These are phyloP conservation scores for Scortechinia acanthostroma DNA, from an alignment of 2,329 filamentous ascomycete genomes.

Conservation along the genomic window DNA sequence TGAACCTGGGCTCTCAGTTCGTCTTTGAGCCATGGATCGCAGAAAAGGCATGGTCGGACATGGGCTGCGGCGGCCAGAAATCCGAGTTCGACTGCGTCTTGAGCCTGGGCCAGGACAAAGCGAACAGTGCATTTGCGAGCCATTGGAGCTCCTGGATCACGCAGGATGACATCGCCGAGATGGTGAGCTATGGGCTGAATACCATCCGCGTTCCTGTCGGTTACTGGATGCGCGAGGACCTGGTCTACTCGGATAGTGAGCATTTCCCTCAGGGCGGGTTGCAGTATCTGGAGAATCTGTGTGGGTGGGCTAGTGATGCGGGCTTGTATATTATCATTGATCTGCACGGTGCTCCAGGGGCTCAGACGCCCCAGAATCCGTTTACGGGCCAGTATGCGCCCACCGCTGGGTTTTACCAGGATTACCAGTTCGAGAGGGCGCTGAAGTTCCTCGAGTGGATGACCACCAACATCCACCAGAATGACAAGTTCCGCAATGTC, in stretches of 20 bases:
- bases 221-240: slow-evolving; percentile 43
- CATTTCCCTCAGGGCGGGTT: slow-evolving; percentile 33
- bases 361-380: slow-evolving; percentile 32
- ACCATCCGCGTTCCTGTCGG: slow-evolving; percentile 44
- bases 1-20: slow-evolving; percentile 44
- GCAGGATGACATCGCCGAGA: slow-evolving; percentile 35
- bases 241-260: slow-evolving; percentile 36
- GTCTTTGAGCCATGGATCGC: slow-evolving; percentile 46
- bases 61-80: slow-evolving; percentile 33
- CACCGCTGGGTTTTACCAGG: slow-evolving; percentile 42
- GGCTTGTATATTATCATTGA: slow-evolving; percentile 45
- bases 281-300: slow-evolving; percentile 33
- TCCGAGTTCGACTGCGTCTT: slow-evolving; percentile 47
- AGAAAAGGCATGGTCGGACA: slow-evolving; percentile 29
- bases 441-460: slow-evolving; percentile 47
- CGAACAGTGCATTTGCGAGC: slow-evolving; percentile 34
- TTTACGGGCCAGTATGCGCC: slow-evolving; percentile 31
- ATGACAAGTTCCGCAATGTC: slow-evolving; percentile 38
- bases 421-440: slow-evolving; percentile 44
- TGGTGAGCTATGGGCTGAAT: slow-evolving; percentile 39
- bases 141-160: slow-evolving; percentile 44
- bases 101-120: slow-evolving; percentile 32
- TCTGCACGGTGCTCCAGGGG: slow-evolving; percentile 40
- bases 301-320: slow-evolving; percentile 35
- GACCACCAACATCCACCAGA: slow-evolving; percentile 36